Conservation (phyloP, 768 basidiomycete species). For the Rhizopogon sp. region DNA sequence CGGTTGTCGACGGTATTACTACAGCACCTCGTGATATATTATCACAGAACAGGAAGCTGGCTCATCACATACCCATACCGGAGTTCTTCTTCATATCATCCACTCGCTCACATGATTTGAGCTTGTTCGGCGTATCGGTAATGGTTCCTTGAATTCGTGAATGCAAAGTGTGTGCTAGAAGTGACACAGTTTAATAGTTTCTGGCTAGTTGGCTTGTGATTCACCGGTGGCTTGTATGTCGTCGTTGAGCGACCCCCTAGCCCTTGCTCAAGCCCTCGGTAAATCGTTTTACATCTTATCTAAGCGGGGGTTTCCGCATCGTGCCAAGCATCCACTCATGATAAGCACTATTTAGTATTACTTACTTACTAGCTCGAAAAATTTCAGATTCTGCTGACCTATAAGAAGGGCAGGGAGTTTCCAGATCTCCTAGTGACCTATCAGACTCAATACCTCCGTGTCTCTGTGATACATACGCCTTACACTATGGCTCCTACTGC, state of each 20-base stretch:
- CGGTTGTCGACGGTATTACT: too few relatives aligned
- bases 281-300: constrained; percentile 10
- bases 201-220: neutral
- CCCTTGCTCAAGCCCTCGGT: neutral
- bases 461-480: neutral
- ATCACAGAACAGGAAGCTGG: neutral
- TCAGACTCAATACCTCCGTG: constrained; percentile 9
- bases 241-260: neutral
- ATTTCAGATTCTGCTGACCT: constrained; percentile 8
- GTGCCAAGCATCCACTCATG: neutral
- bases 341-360: constrained; percentile 4
- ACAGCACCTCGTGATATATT: constrained; percentile 8
- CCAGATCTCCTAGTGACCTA: constrained; percentile 14
- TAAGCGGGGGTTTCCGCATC: constrained; percentile 2
- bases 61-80: constrained; percentile 15
- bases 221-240: neutral
- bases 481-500: constrained; percentile 19
- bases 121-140: constrained; percentile 23
- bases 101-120: constrained; percentile 27
- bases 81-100: constrained; percentile 31
- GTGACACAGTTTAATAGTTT: neutral
- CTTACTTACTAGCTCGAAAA: neutral
- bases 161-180: too few relatives aligned
- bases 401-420: constrained; percentile 20
- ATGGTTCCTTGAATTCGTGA: constrained; percentile 22